phyloP scores from a whole-genome alignment of 2,329 filamentous ascomycete species.

The Penicillium corylophilum region DNA sequence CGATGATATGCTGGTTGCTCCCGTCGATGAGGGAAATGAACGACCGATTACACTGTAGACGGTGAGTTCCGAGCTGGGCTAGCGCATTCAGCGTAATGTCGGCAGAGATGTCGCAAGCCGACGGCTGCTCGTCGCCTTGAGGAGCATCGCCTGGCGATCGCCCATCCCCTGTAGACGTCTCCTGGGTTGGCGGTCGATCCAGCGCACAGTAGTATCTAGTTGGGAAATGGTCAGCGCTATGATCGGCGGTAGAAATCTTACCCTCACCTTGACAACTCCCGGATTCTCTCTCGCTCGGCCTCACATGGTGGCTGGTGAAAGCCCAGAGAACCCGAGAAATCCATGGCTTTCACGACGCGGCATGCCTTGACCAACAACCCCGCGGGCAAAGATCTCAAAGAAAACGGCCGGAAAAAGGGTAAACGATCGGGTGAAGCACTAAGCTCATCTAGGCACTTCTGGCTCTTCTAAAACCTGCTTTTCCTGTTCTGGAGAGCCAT shows the following conservation, averaged over 20 bases:
- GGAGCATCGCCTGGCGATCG: neutral
- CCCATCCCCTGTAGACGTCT: neutral
- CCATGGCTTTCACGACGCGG: constrained; percentile 7
- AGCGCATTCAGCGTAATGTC: constrained; percentile 49
- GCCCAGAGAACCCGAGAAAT: constrained; percentile 9
- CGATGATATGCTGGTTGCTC: constrained; percentile 50
- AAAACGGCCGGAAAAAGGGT: neutral
- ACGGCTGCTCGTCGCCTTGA: constrained; percentile 10
- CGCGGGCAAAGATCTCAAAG: neutral
- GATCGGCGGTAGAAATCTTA: neutral
- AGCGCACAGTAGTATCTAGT: constrained; percentile 19
- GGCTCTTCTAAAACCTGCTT: constrained; percentile 5
- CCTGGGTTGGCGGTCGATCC: neutral
- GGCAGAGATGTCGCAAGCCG: constrained; percentile 3
- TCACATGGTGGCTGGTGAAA: constrained; percentile 8
- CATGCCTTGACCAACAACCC: constrained; percentile 5
- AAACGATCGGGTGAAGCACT: neutral
- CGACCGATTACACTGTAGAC: constrained; percentile 45
- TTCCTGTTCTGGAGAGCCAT: neutral
- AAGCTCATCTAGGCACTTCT: neutral
- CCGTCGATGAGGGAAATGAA: constrained; percentile 55
- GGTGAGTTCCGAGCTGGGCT: constrained; percentile 50
- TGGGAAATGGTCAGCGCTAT: constrained; percentile 3
- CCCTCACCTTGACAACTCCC: constrained; percentile 18
- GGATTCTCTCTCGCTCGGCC: constrained; percentile 18